Conservation (phyloP, 2,329 filamentous ascomycete species). For the Fusarium nematophilum region DNA sequence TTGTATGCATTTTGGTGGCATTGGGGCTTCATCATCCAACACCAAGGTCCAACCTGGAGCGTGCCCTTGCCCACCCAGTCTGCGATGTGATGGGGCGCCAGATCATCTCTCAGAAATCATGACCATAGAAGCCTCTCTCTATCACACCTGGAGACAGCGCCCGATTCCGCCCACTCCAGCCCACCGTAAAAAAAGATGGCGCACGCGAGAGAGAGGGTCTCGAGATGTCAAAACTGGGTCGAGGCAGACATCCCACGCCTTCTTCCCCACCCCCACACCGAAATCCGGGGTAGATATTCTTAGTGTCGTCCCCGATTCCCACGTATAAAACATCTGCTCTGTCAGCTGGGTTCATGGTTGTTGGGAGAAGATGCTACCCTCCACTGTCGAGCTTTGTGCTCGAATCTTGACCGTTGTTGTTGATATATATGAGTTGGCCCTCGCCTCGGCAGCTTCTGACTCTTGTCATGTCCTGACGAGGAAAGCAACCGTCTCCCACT, state of each 20-base stretch:
- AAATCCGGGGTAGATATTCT: conserved; percentile 37
- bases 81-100: conserved; percentile 9
- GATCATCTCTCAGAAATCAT: conserved; percentile 20
- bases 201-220: conserved; percentile 28
- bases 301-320: conserved; percentile 25
- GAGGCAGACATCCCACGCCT: conserved; percentile 34
- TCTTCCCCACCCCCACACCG: conserved; percentile 41
- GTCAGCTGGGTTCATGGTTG: conserved; percentile 22
- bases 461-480: not conserved
- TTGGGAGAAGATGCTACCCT: conserved; percentile 15
- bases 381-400: conserved; percentile 4
- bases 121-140: conserved; percentile 2
- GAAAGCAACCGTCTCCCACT: conserved; percentile 7
- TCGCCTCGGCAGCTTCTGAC: conserved; percentile 12
- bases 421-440: not conserved
- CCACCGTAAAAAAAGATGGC: conserved; percentile 12
- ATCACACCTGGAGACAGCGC: conserved; percentile 23
- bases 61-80: conserved; percentile 9
- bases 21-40: not conserved
- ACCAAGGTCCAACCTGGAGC: conserved; percentile 1
- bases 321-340: conserved; percentile 26
- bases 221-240: conserved; percentile 30
- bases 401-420: conserved; percentile 7
- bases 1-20: not conserved
- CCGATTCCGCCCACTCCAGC: conserved; percentile 22